A percentile compares a stretch with the other conserved stretches of the same genome.
Evolutionary conservation across 345 rosid species (phyloP).

Genomic region (Arabidopsis thaliana): DNA sequence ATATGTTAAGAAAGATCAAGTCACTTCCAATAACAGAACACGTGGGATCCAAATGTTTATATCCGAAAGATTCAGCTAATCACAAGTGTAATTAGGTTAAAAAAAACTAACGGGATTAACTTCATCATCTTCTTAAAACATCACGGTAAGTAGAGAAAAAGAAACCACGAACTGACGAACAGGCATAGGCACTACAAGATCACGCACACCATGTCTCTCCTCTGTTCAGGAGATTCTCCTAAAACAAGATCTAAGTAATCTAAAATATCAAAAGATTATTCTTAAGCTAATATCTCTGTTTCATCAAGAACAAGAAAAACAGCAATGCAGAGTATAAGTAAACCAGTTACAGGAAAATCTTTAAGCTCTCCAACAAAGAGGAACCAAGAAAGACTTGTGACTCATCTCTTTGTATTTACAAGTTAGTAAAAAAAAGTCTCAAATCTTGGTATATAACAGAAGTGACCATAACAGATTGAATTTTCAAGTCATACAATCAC

Average conservation of each 20-base stretch:
- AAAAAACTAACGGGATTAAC: too few relatives aligned
- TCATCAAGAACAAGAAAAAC: background rate
- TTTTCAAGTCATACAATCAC: background rate
- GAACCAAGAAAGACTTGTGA: background rate
- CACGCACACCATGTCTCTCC: background rate
- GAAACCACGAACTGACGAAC: background rate
- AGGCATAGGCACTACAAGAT: background rate
- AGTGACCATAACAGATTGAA: background rate
- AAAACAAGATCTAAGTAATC: background rate
- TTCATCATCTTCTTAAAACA: too few relatives aligned
- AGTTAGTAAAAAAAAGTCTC: background rate
- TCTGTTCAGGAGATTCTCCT: background rate
- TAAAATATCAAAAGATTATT: background rate
- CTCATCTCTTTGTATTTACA: background rate
- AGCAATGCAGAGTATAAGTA: background rate
- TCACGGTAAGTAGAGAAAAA: background rate
- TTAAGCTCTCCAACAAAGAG: background rate
- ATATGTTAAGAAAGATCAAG: too few relatives aligned
- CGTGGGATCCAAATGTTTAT: background rate
- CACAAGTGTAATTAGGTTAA: too few relatives aligned
- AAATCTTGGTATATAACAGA: background rate
- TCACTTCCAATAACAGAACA: background rate
- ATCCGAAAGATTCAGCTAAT: too few relatives aligned
- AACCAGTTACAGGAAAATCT: too few relatives aligned
- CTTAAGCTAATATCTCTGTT: background rate